Evolutionary conservation across 164 flowering plant genomes (phyloP).

Genomic region (Litsea cubeba): DNA sequence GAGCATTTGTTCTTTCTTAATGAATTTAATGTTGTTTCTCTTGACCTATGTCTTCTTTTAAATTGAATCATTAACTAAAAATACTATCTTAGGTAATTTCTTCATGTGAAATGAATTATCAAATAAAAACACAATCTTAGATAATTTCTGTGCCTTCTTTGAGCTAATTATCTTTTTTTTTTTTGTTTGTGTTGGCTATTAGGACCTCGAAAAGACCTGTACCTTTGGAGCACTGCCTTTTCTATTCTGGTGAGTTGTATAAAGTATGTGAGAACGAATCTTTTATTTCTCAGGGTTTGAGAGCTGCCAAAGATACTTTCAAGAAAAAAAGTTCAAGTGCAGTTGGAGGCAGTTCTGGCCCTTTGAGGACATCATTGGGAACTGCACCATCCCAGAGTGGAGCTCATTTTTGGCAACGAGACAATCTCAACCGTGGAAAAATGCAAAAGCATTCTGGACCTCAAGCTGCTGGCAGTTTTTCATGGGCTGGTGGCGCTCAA

Average conservation of each 20-base stretch:
- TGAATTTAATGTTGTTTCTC: not conserved
- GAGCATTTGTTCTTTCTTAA: not conserved
- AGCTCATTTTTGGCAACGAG: constrained; percentile 53
- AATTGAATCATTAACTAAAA: too few relatives aligned
- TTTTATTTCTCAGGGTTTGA: constrained; percentile 66
- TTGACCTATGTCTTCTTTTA: not conserved
- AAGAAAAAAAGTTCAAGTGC: constrained; percentile 61
- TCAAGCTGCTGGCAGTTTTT: constrained; percentile 35
- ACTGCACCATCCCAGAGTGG: constrained; percentile 37
- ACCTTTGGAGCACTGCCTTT: constrained; percentile 92
- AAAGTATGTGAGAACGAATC: constrained; percentile 76
- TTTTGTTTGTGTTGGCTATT: constrained; percentile 18
- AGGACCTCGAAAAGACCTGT: constrained; percentile 98
- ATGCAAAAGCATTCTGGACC: constrained; percentile 65
- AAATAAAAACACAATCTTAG: too few relatives aligned
- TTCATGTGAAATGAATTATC: too few relatives aligned
- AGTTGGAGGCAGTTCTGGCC: constrained; percentile 38
- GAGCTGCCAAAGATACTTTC: constrained; percentile 72
- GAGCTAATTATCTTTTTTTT: not conserved
- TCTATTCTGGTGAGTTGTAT: constrained; percentile 90
- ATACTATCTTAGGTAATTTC: too few relatives aligned
- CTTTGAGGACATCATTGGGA: constrained; percentile 37
- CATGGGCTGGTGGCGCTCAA: constrained; percentile 37
- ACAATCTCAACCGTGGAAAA: constrained; percentile 48
- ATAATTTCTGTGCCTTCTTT: not conserved